phyloP scores from a whole-genome alignment of 1,284 basidiomycete genomes.

The Pisolithus thermaeus region DNA sequence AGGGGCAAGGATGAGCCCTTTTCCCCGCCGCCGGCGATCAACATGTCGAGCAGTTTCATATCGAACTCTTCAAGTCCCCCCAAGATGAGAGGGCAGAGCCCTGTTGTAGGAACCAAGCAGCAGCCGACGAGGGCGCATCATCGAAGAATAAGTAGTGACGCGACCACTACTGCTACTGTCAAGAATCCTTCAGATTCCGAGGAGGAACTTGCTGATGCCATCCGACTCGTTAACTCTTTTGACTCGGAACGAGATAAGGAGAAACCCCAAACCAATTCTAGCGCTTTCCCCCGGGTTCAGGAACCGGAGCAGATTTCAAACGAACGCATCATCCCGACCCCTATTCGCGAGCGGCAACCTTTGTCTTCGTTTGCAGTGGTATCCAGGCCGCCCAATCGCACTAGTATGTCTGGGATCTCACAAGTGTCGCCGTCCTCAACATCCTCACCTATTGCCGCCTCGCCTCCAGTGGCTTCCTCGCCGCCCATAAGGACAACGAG shows the following conservation, averaged over 20 bases:
- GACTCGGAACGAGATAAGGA: constrained; percentile 17
- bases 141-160: constrained; percentile 16
- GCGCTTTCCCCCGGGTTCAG: neutral
- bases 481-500: constrained; percentile 6
- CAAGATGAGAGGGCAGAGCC: constrained; percentile 5
- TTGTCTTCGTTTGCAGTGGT: constrained; percentile 64
- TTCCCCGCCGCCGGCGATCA: constrained; percentile 24
- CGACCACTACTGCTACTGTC: constrained; percentile 4
- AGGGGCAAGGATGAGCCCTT: constrained; percentile 25
- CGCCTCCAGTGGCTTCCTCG: neutral
- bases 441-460: constrained; percentile 2
- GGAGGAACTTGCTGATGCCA: constrained; percentile 29
- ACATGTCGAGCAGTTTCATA: constrained; percentile 17
- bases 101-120: neutral
- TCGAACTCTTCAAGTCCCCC: constrained; percentile 8
- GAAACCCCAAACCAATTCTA: neutral
- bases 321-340: constrained; percentile 52
- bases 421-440: constrained; percentile 5
- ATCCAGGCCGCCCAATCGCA: constrained; percentile 48
- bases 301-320: constrained; percentile 1
- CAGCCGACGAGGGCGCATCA: constrained; percentile 4
- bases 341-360: constrained; percentile 55
- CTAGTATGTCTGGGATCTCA: constrained; percentile 15
- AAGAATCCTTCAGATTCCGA: constrained; percentile 13
- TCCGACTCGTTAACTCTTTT: constrained; percentile 24